A percentile compares a stretch with the other conserved stretches of the same genome.
phyloP scores from a whole-genome alignment of 2,329 filamentous ascomycete species.

The Samsoniella hepiali region DNA sequence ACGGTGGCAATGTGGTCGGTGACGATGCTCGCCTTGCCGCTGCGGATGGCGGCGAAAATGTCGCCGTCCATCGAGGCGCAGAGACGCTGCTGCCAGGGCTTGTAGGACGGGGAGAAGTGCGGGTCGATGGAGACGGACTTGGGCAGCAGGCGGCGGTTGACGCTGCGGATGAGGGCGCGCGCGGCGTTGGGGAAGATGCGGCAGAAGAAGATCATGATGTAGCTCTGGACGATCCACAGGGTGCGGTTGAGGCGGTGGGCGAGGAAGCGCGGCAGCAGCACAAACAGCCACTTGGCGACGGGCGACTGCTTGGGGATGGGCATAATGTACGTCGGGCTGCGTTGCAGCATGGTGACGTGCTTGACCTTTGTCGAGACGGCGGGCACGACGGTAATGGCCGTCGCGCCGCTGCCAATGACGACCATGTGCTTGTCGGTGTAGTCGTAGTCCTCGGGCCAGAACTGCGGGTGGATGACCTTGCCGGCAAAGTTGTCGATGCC shows the following conservation, averaged over 20 bases:
- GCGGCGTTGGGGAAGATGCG: slow-evolving; percentile 45
- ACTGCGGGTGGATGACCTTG: slow-evolving; percentile 65
- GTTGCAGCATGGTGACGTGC: slow-evolving; percentile 67
- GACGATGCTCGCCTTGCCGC: slow-evolving; percentile 38
- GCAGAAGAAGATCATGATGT: slow-evolving; percentile 46
- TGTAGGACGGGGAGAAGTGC: slow-evolving; percentile 53
- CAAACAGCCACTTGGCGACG: slow-evolving; percentile 33
- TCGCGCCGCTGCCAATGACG: slow-evolving; percentile 65
- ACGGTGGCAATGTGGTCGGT: slow-evolving; percentile 47
- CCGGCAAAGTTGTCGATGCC: slow-evolving; percentile 38
- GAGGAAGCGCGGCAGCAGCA: slow-evolving; percentile 41
- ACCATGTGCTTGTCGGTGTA: slow-evolving; percentile 63
- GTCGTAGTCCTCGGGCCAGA: slow-evolving; percentile 67
- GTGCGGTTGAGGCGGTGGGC: slow-evolving; percentile 45
- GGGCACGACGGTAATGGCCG: slow-evolving; percentile 63
- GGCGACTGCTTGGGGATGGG: slow-evolving; percentile 42
- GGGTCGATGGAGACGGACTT: slow-evolving; percentile 44
- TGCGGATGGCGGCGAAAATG: slow-evolving; percentile 42
- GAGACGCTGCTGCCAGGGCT: slow-evolving; percentile 67
- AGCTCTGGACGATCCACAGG: slow-evolving; percentile 43
- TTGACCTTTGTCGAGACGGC: slow-evolving; percentile 54
- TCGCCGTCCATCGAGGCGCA: slow-evolving; percentile 53
- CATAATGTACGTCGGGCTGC: slow-evolving; percentile 61
- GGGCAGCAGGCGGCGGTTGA: slow-evolving; percentile 47
- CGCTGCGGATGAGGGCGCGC: slow-evolving; percentile 40